Base-by-base conservation (phyloP, 176 grass and related monocot genomes). In the Zea mays region DNA sequence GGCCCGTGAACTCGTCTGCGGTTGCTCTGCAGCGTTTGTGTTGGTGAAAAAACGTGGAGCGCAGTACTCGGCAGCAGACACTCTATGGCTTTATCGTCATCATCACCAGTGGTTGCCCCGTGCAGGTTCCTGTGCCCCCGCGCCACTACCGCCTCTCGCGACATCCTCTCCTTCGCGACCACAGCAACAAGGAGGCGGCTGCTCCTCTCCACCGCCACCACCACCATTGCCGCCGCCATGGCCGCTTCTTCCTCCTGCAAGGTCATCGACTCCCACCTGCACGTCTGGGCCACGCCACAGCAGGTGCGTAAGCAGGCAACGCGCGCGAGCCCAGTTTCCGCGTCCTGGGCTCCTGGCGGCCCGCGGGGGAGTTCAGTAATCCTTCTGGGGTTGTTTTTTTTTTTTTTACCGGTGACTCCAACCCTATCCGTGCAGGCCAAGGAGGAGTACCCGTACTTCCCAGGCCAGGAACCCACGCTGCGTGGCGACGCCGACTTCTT, bases 231-330 rank as follows among this genome's bases (percentile, higher is more conserved):
- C 72, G 81, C 82, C 54, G 44, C 82, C 45, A 44, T 51, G 58
- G 16, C 68, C 46, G 63, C 77, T 79, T 41, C 68, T 21, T 47
- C 81, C 76, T 46, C 83, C 10, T 84, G 54, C 65, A 93, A 93
- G 78, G 79, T 93, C 67, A 63, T 91, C 52, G 94, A 97, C 73
- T 91, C 90, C 38, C 94, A 97, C 79, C 90, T 91, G 84, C 94
- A 97, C 76, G 88, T 97, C 61, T 93, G 94, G 90, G 94, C 94
- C 61, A 85, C 94, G 39, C 86, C 86, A 17, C 64, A 78, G 59
- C 83, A 97, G 90, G 90, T 97, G 69, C 27, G 20, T 58, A 4
- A 4, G 7, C 1, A 33, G 6, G 13, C 16, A 3, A 6, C 16
- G 7, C 8, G 44, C 44, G 42, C 6, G 39, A 5, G n/a, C 11